Evolutionary conservation across 495 filamentous ascomycete genomes (phyloP), one percentile per base, ranked within the genome.

Genomic region (Penicillium silybi): DNA sequence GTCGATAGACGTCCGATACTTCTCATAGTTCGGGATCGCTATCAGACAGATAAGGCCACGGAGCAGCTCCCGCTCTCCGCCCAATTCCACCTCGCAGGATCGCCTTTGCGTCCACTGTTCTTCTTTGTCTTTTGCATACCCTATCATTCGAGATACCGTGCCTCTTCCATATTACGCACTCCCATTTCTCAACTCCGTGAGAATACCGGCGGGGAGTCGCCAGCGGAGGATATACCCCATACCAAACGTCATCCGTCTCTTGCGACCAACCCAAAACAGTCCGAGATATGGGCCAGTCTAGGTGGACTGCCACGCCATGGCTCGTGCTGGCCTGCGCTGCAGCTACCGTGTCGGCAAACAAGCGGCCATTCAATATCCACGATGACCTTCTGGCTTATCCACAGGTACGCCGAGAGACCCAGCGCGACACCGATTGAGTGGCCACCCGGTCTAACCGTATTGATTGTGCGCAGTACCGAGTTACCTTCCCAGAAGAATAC

Each of bases 381-480:
- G 92, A 97, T 63, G 93, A 98, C 67, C 66, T 98, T 9, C 77
- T 96, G 32, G 92, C 93, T 18, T 90, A 87, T 74, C 93, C 93
- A 22, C 93, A 97, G 75, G 90, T 95, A 70, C 27, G 73, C 64
- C 44, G 10, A n/a, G 22, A 22, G 42, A 19, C 15, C 27, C 11
- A 13, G 1, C 20, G 42, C 45, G 23, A 39, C 44, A 29, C 47
- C 44, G 13, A 11, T 54, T 29, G 10, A 23, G 22, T 23, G 16
- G 35, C 32, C 18, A 11, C 32, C 9, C 15, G 48, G 1, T 17
- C 22, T 52, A 26, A 56, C 15, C 27, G 19, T 46, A 18, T 49
- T 37, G 25, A n/a, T 23, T 45, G 4, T 3, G 11, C n/a, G 35
- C 53, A 96, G 86, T 97, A 86, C 62, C 86, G 95, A 66, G 80